phyloP scores from a whole-genome alignment of 2,329 filamentous ascomycete genomes.

The Taxawa tesnikishii region DNA sequence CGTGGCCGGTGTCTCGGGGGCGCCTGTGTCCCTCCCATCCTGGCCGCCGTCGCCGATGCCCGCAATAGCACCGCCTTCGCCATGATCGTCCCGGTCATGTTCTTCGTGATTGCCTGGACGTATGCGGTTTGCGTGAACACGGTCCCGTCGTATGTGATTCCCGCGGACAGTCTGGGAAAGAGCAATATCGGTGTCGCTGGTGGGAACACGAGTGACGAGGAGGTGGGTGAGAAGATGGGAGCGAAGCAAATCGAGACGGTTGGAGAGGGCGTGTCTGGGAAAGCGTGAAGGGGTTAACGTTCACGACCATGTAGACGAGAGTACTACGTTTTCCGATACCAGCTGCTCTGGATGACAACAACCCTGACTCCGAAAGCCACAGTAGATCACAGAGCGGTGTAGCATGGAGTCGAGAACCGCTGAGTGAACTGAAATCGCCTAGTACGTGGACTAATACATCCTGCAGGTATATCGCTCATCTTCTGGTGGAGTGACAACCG shows the following conservation, averaged over 20 bases:
- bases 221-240: constrained; percentile 1
- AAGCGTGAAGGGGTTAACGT: too few species aligned
- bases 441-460: too few species aligned
- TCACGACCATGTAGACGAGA: too few species aligned
- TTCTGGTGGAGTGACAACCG: too few species aligned
- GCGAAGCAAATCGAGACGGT: background rate
- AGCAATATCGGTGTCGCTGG: constrained; percentile 32
- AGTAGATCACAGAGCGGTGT: too few species aligned
- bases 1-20: constrained; percentile 60
- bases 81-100: constrained; percentile 53
- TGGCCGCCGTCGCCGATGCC: constrained; percentile 54
- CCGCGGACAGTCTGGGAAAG: constrained; percentile 44
- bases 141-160: constrained; percentile 47
- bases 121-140: constrained; percentile 48
- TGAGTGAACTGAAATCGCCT: too few species aligned
- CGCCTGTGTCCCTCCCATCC: constrained; percentile 59
- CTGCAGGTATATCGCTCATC: too few species aligned
- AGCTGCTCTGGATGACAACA: too few species aligned
- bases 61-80: constrained; percentile 48
- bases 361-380: too few species aligned
- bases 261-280: too few species aligned
- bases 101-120: constrained; percentile 33
- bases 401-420: too few species aligned
- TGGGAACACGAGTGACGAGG: constrained; percentile 16
- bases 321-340: too few species aligned